phyloP scores from a whole-genome alignment of 805 yeast species.

The Cyberlindnera nakhonratchasimensis region DNA sequence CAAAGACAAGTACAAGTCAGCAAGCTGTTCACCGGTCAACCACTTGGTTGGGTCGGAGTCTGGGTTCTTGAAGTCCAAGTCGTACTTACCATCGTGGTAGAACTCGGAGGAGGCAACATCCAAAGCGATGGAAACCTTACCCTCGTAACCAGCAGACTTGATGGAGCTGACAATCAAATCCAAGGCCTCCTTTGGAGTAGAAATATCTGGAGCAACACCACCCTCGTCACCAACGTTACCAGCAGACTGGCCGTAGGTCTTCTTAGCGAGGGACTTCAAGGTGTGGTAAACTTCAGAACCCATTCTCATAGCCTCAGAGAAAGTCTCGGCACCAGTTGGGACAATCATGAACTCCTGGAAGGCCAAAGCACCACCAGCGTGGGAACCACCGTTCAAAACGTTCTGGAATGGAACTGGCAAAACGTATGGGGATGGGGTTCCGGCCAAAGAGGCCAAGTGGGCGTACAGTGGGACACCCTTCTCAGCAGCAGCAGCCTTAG shows the following conservation, averaged over 20 bases:
- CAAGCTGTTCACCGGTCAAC: constrained; percentile 86
- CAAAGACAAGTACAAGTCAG: constrained; percentile 76
- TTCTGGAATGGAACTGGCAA: constrained; percentile 99
- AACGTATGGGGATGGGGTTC: constrained; percentile 76
- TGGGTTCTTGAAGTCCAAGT: constrained; percentile 98
- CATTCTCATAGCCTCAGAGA: constrained; percentile 94
- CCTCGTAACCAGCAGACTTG: constrained; percentile 92
- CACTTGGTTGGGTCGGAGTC: constrained; percentile 85
- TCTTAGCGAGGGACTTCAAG: constrained; percentile 88
- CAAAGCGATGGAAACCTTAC: constrained; percentile 86
- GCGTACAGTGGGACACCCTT: constrained; percentile 90
- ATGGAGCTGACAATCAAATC: constrained; percentile 91
- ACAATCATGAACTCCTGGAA: constrained; percentile 99
- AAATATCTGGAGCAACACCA: constrained; percentile 99
- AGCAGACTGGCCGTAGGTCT: constrained; percentile 95
- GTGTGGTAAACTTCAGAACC: constrained; percentile 98
- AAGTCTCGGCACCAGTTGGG: constrained; percentile 85
- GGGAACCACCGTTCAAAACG: constrained; percentile 99
- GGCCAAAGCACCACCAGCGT: constrained; percentile 99
- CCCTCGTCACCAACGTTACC: constrained; percentile 99
- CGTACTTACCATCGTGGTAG: constrained; percentile 95
- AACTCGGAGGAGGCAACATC: constrained; percentile 98
- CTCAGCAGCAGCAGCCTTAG: constrained; percentile 98
- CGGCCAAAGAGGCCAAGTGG: constrained; percentile 79
- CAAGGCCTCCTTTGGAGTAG: constrained; percentile 94